phyloP scores from a whole-genome alignment of 75 land plant species.

The Pinus taeda region DNA sequence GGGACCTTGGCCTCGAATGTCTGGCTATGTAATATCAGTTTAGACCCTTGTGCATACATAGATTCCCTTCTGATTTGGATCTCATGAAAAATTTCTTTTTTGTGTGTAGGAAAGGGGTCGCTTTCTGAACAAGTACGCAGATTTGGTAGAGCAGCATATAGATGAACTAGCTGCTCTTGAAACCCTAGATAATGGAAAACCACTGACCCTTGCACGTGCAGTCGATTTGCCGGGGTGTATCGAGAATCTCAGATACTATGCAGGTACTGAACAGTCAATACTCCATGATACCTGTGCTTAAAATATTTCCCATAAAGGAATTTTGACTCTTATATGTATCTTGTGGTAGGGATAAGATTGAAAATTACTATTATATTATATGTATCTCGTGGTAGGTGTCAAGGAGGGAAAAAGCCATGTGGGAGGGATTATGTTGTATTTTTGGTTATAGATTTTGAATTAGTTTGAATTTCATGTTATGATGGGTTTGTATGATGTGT shows the following conservation, averaged over 20 bases:
- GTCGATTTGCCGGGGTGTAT: conserved; percentile 36
- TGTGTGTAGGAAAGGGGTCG: conserved; percentile 50
- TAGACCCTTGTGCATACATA: too few species aligned
- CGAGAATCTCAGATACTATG: conserved; percentile 46
- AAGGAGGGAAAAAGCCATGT: too few species aligned
- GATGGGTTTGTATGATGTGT: too few species aligned
- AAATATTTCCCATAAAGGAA: not conserved
- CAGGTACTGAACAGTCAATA: conserved; percentile 28
- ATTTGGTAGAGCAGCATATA: conserved; percentile 58
- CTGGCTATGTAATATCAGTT: conserved; percentile 34
- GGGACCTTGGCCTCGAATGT: conserved; percentile 70
- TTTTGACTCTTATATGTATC: not conserved
- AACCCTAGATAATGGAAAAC: conserved; percentile 66
- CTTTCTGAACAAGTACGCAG: conserved; percentile 61
- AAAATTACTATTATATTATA: too few species aligned
- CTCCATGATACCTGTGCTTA: not conserved
- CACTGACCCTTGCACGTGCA: conserved; percentile 26
- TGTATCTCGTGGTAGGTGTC: too few species aligned
- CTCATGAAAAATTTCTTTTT: not conserved
- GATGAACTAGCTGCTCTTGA: conserved; percentile 72
- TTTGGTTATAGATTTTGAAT: too few species aligned
- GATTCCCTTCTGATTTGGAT: too few species aligned
- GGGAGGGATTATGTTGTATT: too few species aligned
- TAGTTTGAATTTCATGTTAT: too few species aligned
- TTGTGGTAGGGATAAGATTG: too few species aligned